Evolutionary conservation across 2,329 filamentous ascomycete genomes (phyloP), one percentile per base, ranked within the genome.

Genomic region (Talaromyces sp.): DNA sequence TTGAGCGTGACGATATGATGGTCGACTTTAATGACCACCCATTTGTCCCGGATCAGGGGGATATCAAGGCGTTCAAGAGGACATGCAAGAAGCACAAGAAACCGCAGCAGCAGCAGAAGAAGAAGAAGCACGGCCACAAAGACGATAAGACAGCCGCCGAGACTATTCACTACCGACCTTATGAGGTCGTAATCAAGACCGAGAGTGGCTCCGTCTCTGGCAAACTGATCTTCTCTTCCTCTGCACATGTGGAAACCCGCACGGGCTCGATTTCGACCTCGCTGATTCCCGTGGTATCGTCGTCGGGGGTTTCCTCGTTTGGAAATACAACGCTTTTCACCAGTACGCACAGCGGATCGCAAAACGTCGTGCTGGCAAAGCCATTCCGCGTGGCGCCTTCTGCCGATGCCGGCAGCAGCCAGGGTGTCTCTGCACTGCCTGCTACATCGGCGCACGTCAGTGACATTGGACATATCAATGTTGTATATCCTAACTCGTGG

Each of bases 181-280:
- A 70, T 56, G 66, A 68, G 19, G 65, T 70, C 19, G 65, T 71
- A 41, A 70, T 75, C 52, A 61, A 66, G 24, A 70, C 68, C 9
- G 50, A 58, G 5, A 66, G 64, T 21, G 73, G 73, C n/a, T 66
- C 62, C 27, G 67, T 74, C 38, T 62, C 60, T 6, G 72, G 70
- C 76, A 74, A 76, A 56, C 74, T 84, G 64, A 72, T 84, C 6
- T 78, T 84, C 31, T 73, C 80, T 1, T 74, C 77, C 26, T 78
- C 81, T 49, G 70, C 73, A 5, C 75, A 85, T 64, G 68, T 77
- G 26, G 73, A 75, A 4, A 79, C 82, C 10, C 65, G 72, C 0
- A 73, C 72, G 54, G 85, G 85, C 29, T 71, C 68, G 8, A 61
- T 61, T 26, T 41, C 55, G 7, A 41, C 59, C 2, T 41, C 51